Evolutionary conservation across 495 filamentous ascomycete genomes (phyloP).

Genomic region (Endocarpon pusillum): DNA sequence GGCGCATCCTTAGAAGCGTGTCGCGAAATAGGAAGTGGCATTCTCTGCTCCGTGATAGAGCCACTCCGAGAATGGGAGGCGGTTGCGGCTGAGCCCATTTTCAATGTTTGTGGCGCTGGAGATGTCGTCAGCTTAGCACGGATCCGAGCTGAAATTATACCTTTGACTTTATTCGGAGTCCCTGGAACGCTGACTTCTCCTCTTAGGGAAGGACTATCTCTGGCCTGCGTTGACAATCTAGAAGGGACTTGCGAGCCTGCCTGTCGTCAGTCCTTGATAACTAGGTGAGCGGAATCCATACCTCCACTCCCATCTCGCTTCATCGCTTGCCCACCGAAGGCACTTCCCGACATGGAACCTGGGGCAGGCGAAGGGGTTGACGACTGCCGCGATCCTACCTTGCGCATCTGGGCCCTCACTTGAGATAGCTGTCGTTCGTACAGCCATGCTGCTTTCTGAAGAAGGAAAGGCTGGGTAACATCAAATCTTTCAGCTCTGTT

Average conservation of each 20-base stretch:
- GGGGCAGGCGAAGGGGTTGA: constrained; percentile 28
- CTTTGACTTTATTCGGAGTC: background rate
- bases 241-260: constrained; percentile 40
- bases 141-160: no score
- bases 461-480: constrained; percentile 72
- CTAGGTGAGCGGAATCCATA: constrained; percentile 13
- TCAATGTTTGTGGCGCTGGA: no score
- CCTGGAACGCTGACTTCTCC: constrained; percentile 9
- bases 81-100: no score
- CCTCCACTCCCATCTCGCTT: constrained; percentile 40
- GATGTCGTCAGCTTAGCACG: no score
- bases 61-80: no score
- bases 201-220: constrained; percentile 37
- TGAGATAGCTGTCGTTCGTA: constrained; percentile 82
- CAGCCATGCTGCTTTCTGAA: constrained; percentile 89
- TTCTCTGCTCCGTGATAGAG: no score
- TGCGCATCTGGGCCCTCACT: constrained; percentile 79
- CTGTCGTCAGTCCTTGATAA: background rate
- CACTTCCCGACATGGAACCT: constrained; percentile 32
- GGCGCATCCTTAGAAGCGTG: no score
- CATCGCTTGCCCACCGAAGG: constrained; percentile 36
- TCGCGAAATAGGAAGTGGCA: no score
- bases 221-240: constrained; percentile 42
- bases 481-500: constrained; percentile 42
- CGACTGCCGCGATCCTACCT: constrained; percentile 37